Evolutionary conservation across 192 early-diverging fungal genomes (phyloP).

Genomic region (Lobosporangium transversale): DNA sequence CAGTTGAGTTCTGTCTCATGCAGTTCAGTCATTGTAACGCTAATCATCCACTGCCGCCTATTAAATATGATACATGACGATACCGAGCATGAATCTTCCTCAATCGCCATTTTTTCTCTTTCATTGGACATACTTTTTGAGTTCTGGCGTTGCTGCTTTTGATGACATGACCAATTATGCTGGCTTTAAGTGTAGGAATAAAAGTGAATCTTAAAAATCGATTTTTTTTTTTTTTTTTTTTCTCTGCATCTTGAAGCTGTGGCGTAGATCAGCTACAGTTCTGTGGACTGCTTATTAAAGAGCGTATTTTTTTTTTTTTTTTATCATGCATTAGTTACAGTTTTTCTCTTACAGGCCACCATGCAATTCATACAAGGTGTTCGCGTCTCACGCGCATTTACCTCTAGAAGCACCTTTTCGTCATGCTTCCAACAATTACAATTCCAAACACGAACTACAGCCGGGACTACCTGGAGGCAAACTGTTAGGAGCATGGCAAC

Average conservation of each 20-base stretch:
- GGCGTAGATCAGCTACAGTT: not conserved
- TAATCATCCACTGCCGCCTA: too few relatives aligned
- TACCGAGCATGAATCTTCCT: too few relatives aligned
- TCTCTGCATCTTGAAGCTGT: not conserved
- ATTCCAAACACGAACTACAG: not conserved
- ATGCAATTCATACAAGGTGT: slow-evolving; percentile 22
- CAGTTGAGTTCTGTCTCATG: too few relatives aligned
- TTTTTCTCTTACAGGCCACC: too few relatives aligned
- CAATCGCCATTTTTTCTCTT: too few relatives aligned
- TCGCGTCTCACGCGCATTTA: slow-evolving; percentile 19
- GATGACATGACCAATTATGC: slow-evolving; percentile 22
- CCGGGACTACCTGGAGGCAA: slow-evolving; percentile 6
- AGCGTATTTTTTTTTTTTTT: not conserved
- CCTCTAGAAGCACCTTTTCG: slow-evolving; percentile 8
- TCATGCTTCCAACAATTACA: slow-evolving; percentile 5
- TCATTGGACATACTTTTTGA: slow-evolving; percentile 51
- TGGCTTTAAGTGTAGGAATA: too few relatives aligned
- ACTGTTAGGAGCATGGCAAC: slow-evolving; percentile 32
- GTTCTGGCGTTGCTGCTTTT: slow-evolving; percentile 49
- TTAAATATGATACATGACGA: too few relatives aligned
- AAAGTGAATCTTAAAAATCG: not conserved
- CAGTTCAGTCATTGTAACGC: too few relatives aligned
- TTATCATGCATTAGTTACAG: too few relatives aligned
- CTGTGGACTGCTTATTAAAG: not conserved
- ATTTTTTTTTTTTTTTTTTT: not conserved